These are phyloP conservation scores for Plenodomus lindquistii DNA, from an alignment of 2,329 filamentous ascomycete genomes.

Conservation along the genomic window DNA sequence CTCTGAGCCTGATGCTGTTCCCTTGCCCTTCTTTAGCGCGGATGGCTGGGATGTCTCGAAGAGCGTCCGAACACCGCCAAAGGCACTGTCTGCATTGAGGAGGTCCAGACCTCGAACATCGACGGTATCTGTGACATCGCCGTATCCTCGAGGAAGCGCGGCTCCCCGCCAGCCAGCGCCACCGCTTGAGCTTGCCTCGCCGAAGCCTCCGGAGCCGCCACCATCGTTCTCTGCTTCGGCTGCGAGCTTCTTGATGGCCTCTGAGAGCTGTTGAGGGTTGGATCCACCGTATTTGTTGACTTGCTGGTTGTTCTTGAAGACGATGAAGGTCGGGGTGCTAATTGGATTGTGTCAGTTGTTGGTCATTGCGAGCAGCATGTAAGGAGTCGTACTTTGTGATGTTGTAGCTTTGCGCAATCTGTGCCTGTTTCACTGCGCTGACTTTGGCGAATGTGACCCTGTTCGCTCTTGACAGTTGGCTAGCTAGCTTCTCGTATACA, in stretches of 20 bases:
- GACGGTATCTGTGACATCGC: constrained; percentile 79
- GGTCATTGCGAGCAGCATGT: background rate
- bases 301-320: constrained; percentile 70
- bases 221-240: constrained; percentile 61
- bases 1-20: constrained; percentile 58
- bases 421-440: constrained; percentile 76
- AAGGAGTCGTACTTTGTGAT: constrained; percentile 63
- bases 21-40: constrained; percentile 56
- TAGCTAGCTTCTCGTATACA: constrained; percentile 76
- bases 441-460: constrained; percentile 84
- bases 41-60: constrained; percentile 73
- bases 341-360: constrained; percentile 10
- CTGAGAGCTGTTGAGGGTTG: constrained; percentile 70
- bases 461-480: constrained; percentile 69
- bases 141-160: constrained; percentile 76
- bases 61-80: constrained; percentile 72
- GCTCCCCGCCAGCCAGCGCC: constrained; percentile 71
- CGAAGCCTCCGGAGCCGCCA: constrained; percentile 48
- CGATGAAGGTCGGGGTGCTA: constrained; percentile 87
- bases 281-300: constrained; percentile 74
- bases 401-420: constrained; percentile 73
- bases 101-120: constrained; percentile 82
- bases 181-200: constrained; percentile 49
- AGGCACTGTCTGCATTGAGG: constrained; percentile 80
- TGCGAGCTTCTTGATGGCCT: constrained; percentile 71